These are phyloP conservation scores for Lactarius akahatsu DNA, from an alignment of 768 basidiomycete genomes.

Conservation along the genomic window DNA sequence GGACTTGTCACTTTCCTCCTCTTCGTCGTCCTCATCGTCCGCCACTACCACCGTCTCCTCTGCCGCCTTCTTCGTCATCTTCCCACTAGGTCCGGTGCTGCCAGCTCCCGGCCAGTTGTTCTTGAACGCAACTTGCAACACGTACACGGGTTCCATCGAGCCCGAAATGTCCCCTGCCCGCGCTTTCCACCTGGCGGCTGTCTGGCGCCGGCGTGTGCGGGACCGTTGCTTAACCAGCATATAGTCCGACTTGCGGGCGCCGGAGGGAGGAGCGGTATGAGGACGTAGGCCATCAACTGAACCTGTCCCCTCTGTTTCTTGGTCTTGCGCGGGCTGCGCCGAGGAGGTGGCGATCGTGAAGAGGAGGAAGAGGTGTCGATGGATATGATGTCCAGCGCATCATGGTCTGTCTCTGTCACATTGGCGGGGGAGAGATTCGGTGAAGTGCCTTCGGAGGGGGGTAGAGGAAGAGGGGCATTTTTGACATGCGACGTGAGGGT, in stretches of 20 bases:
- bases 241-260: conserved; percentile 4
- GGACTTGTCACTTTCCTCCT: neutral
- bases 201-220: neutral
- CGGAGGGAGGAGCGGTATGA: neutral
- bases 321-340: neutral
- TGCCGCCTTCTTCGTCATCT: neutral
- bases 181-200: neutral
- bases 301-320: conserved; percentile 2
- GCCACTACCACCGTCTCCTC: neutral
- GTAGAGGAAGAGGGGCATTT: conserved; percentile 11
- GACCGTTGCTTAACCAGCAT: neutral
- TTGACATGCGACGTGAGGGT: neutral
- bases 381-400: conserved; percentile 13
- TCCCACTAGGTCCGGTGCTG: neutral
- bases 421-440: neutral
- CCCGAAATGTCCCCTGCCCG: conserved; percentile 5
- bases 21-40: neutral
- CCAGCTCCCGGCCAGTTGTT: conserved; percentile 3
- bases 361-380: neutral
- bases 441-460: neutral
- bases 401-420: too few relatives aligned
- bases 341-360: neutral
- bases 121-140: conserved; percentile 13
- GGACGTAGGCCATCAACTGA: neutral
- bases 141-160: neutral